phyloP scores from a whole-genome alignment of 345 rosid species.

The Citrus cavaleriei region DNA sequence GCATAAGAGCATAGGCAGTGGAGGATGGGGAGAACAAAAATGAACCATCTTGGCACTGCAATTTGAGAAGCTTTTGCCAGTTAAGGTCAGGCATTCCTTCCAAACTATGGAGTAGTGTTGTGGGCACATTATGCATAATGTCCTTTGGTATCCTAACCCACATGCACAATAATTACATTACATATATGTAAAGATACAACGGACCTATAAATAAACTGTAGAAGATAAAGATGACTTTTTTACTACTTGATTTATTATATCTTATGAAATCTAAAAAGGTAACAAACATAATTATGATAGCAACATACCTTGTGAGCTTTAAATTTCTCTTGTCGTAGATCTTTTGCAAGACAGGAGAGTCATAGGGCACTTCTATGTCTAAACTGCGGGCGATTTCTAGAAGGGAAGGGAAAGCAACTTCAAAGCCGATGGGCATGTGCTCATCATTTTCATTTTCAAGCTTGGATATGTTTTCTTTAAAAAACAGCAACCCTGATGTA shows the following conservation, averaged over 20 bases:
- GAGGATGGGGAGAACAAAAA: constrained; percentile 94
- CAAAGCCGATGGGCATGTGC: constrained; percentile 97
- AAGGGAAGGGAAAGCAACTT: constrained; percentile 89
- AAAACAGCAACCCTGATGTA: constrained; percentile 54
- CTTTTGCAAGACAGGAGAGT: constrained; percentile 50
- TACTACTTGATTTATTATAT: neutral
- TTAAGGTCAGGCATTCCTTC: constrained; percentile 84
- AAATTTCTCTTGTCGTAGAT: constrained; percentile 57
- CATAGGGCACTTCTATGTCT: constrained; percentile 51
- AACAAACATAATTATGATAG: constrained; percentile 20
- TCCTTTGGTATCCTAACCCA: constrained; percentile 79
- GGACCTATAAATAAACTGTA: neutral
- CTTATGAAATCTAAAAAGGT: constrained; percentile 8
- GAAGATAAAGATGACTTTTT: constrained; percentile 5
- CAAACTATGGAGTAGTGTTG: constrained; percentile 90
- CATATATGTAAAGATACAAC: neutral
- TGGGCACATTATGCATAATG: constrained; percentile 80
- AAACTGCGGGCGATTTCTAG: constrained; percentile 57
- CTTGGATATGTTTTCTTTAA: constrained; percentile 55
- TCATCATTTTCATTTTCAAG: constrained; percentile 64
- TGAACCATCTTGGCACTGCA: constrained; percentile 82
- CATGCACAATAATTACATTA: constrained; percentile 30
- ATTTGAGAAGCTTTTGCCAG: constrained; percentile 78
- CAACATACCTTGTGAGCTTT: constrained; percentile 67
- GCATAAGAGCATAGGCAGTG: constrained; percentile 88